Evolutionary conservation across 2,329 filamentous ascomycete species (phyloP), one percentile per base, ranked within the genome.

Genomic region (Rasamsonia emersonii): DNA sequence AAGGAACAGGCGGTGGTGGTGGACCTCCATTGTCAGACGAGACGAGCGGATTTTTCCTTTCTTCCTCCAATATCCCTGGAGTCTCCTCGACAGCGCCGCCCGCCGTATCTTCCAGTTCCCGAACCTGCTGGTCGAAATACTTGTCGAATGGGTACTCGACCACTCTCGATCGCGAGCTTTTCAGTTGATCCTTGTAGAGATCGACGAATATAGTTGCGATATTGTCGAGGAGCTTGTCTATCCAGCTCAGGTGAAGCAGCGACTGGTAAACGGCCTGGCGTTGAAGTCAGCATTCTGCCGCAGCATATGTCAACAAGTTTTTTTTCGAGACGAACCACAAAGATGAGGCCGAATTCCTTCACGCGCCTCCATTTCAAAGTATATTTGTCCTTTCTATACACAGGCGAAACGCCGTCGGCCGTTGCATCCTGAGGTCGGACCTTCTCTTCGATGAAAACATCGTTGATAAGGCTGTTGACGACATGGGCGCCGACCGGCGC

Each of bases 401-500:
- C 71, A 10, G 83, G 75, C 5, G 77, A 75, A 30, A 69, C 62
- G 39, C 77, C 73, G 43, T 76, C 75, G 32, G 77, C 68, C 34
- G 74, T 67, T 32, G 72, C 68, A 30, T 70, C 70, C 18, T 63
- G 64, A 11, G 67, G 61, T 36, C 77, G 71, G 38, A 75, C 73
- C 59, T 84, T 88, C 67, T 95, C 89, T 64, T 98, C 91, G 53
- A 98, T 95, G 58, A 98, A 95, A 54, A 95, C 85, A 61, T 96
- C 86, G 57, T 80, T 79, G 62, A 98, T 95, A 59, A 98, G 80
- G 67, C 77, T 82, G 68, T 98, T 95, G 68, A 98, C 79, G 43
- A 95, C 71, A 47, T 82, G 78, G 25, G 83, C 75, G 55, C 78
- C 86, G 53, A 93, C 77, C 2, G 81, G 73, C 33, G 80, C 77